Percentiles rank a stretch among this genome's conserved stretches.
These are phyloP conservation scores for Saccharomycopsis phalli DNA, from an alignment of 1,139 yeast species.

Conservation along the genomic window DNA sequence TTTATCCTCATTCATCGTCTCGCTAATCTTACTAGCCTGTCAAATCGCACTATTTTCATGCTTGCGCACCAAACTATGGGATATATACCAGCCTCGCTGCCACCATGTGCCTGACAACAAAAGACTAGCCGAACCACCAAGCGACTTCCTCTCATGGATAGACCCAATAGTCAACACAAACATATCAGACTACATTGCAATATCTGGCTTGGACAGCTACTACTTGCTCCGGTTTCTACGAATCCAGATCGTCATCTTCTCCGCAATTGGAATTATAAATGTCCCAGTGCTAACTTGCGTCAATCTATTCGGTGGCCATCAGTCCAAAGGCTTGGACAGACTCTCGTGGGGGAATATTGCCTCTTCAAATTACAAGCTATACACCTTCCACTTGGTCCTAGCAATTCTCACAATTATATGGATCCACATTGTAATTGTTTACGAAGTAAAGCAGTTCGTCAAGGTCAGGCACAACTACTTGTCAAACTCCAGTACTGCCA, in stretches of 20 bases:
- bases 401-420: slow-evolving; percentile 40
- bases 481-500: slow-evolving; percentile 23
- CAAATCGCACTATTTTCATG: slow-evolving; percentile 47
- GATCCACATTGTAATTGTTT: slow-evolving; percentile 44
- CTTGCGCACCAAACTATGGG: slow-evolving; percentile 38
- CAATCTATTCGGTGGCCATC: slow-evolving; percentile 38
- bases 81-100: slow-evolving; percentile 50
- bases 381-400: slow-evolving; percentile 48
- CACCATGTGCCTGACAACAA: slow-evolving; percentile 31
- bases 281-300: slow-evolving; percentile 49
- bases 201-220: slow-evolving; percentile 56
- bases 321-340: slow-evolving; percentile 41
- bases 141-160: slow-evolving; percentile 42
- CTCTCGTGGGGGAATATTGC: slow-evolving; percentile 57
- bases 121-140: slow-evolving; percentile 6
- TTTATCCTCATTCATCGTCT: slow-evolving; percentile 38
- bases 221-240: slow-evolving; percentile 49
- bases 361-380: slow-evolving; percentile 33
- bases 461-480: slow-evolving; percentile 36
- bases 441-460: slow-evolving; percentile 43
- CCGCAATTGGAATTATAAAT: slow-evolving; percentile 41
- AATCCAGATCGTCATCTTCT: slow-evolving; percentile 40
- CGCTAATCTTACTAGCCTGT: slow-evolving; percentile 41
- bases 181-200: slow-evolving; percentile 35
- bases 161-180: slow-evolving; percentile 33